phyloP scores from a whole-genome alignment of 352 stramenopile species.

The Thalassiosira ordinaria region DNA sequence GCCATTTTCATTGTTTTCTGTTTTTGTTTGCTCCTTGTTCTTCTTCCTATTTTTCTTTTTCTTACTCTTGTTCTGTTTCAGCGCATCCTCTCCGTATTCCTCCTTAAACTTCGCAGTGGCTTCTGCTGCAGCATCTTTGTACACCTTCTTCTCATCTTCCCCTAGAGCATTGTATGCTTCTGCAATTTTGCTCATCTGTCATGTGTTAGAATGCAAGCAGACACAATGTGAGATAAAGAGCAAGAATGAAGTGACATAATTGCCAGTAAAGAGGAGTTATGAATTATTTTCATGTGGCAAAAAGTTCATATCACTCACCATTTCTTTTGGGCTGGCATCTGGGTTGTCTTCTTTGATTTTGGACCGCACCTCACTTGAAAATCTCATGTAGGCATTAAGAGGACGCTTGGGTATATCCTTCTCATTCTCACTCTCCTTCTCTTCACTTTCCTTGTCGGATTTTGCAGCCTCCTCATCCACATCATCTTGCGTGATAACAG shows the following conservation, averaged over 20 bases:
- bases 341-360: slow-evolving; percentile 71
- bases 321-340: slow-evolving; percentile 58
- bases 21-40: slow-evolving; percentile 58
- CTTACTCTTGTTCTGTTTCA: slow-evolving; percentile 50
- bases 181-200: not conserved
- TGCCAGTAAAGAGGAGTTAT: too few relatives aligned
- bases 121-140: too few relatives aligned
- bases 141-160: too few relatives aligned
- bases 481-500: too few relatives aligned
- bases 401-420: slow-evolving; percentile 85
- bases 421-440: slow-evolving; percentile 19
- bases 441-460: too few relatives aligned
- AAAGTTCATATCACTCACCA: too few relatives aligned
- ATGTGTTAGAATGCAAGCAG: not conserved
- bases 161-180: slow-evolving; percentile 57
- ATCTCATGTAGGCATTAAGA: slow-evolving; percentile 86
- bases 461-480: too few relatives aligned
- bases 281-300: too few relatives aligned
- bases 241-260: too few relatives aligned
- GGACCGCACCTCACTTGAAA: slow-evolving; percentile 54
- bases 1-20: not conserved
- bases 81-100: too few relatives aligned
- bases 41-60: slow-evolving; percentile 68
- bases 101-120: too few relatives aligned
- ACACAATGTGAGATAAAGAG: too few relatives aligned